Evolutionary conservation across 306 rosid species (phyloP).

Genomic region (Echinosophora koreensis): DNA sequence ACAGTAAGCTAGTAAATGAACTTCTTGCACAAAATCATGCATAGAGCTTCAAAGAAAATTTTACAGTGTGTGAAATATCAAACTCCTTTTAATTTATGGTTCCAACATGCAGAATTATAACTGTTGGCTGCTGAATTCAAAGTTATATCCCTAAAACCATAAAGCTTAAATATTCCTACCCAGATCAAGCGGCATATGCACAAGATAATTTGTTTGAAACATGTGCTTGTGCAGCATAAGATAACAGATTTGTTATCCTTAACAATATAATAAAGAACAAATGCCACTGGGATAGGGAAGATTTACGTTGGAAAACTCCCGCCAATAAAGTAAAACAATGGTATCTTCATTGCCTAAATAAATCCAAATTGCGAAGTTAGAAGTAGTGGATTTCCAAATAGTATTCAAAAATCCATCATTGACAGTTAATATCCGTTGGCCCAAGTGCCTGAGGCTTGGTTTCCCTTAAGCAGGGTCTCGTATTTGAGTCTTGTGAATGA

Average conservation of each 20-base stretch:
- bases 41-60: neutral
- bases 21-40: conserved; percentile 4
- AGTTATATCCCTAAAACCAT: neutral
- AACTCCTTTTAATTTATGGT: neutral
- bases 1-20: conserved; percentile 40
- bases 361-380: too few relatives aligned
- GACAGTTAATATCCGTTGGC: neutral
- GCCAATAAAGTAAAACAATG: neutral
- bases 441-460: too few relatives aligned
- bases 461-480: too few relatives aligned
- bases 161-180: neutral
- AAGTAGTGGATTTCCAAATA: too few relatives aligned
- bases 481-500: too few relatives aligned
- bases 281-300: neutral
- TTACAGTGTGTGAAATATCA: neutral
- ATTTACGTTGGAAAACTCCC: neutral
- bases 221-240: neutral
- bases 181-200: neutral
- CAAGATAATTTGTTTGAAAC: too few relatives aligned
- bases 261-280: neutral
- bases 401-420: neutral
- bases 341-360: too few relatives aligned
- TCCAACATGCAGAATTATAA: conserved; percentile 3
- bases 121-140: neutral
- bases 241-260: neutral